A percentile compares a stretch with the other conserved stretches of the same genome.
These are phyloP conservation scores for Naganishia vishniacii DNA, from an alignment of 768 basidiomycete genomes.

Conservation along the genomic window DNA sequence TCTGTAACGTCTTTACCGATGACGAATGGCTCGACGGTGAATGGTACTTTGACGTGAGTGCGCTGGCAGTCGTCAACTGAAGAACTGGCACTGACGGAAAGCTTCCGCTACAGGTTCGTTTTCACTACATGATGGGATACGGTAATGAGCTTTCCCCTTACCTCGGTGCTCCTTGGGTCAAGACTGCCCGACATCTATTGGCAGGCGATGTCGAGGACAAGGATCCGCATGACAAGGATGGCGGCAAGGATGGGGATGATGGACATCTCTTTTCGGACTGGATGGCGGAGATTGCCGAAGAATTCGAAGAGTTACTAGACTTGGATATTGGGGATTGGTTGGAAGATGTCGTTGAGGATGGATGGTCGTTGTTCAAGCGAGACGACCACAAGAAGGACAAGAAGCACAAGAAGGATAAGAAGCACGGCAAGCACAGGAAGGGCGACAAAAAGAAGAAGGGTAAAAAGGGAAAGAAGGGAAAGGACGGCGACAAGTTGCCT, in stretches of 20 bases:
- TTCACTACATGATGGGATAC: slow-evolving; percentile 50
- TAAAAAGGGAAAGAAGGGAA: slow-evolving; percentile 25
- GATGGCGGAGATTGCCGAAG: slow-evolving; percentile 6
- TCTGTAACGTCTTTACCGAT: slow-evolving; percentile 49
- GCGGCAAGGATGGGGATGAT: slow-evolving; percentile 24
- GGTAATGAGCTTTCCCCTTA: slow-evolving; percentile 45
- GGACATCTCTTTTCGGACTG: neutral
- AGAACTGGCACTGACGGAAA: slow-evolving; percentile 13
- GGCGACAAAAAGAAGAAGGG: slow-evolving; percentile 2
- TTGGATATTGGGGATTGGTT: neutral
- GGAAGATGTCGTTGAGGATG: slow-evolving; percentile 2
- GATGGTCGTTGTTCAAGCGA: slow-evolving; percentile 13
- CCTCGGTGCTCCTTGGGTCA: slow-evolving; percentile 49
- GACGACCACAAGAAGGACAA: neutral
- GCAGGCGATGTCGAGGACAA: slow-evolving; percentile 40
- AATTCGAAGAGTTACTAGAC: neutral
- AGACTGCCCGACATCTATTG: slow-evolving; percentile 45
- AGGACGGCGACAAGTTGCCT: slow-evolving; percentile 36
- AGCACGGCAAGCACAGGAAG: slow-evolving; percentile 2
- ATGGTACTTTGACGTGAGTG: slow-evolving; percentile 45
- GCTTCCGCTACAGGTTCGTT: slow-evolving; percentile 32
- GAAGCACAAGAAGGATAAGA: neutral
- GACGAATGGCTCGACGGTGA: slow-evolving; percentile 48
- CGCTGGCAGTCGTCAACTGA: neutral
- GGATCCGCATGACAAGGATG: slow-evolving; percentile 26